phyloP scores from a whole-genome alignment of 768 basidiomycete genomes.

The Lactarius trivialis region DNA sequence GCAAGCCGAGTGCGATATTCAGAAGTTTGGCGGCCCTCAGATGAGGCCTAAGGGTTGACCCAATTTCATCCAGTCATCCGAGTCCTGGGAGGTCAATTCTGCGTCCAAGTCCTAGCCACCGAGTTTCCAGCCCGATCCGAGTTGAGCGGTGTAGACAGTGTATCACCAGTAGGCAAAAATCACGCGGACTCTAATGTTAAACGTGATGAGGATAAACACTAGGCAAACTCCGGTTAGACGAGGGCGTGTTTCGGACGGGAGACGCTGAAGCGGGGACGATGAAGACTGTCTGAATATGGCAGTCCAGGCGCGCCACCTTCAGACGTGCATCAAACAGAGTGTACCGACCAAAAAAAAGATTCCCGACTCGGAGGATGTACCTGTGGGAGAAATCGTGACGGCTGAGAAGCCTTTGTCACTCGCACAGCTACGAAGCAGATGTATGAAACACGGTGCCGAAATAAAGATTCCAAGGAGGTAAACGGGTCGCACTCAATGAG shows the following conservation, averaged over 20 bases:
- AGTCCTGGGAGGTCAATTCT: background rate
- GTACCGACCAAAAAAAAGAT: background rate
- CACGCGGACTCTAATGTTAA: background rate
- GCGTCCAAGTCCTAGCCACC: background rate
- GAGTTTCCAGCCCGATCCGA: slow-evolving; percentile 8
- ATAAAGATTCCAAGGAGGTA: background rate
- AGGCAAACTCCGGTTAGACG: background rate
- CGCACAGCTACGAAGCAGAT: background rate
- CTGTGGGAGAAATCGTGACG: background rate
- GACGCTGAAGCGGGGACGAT: background rate
- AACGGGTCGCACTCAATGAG: background rate
- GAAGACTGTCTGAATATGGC: background rate
- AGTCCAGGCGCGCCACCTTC: background rate
- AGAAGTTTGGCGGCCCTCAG: background rate
- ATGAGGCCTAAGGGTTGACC: background rate
- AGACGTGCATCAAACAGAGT: background rate
- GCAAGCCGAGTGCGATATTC: background rate
- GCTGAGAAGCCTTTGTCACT: background rate
- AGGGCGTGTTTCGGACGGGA: background rate
- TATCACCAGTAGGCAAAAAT: background rate
- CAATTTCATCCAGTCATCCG: background rate
- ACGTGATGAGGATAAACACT: background rate
- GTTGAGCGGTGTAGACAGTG: background rate
- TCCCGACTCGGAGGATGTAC: slow-evolving; percentile 2
- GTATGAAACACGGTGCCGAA: background rate